Evolutionary conservation across 805 yeast species (phyloP), one percentile per base, ranked within the genome.

Genomic region (Candida tallmaniae): DNA sequence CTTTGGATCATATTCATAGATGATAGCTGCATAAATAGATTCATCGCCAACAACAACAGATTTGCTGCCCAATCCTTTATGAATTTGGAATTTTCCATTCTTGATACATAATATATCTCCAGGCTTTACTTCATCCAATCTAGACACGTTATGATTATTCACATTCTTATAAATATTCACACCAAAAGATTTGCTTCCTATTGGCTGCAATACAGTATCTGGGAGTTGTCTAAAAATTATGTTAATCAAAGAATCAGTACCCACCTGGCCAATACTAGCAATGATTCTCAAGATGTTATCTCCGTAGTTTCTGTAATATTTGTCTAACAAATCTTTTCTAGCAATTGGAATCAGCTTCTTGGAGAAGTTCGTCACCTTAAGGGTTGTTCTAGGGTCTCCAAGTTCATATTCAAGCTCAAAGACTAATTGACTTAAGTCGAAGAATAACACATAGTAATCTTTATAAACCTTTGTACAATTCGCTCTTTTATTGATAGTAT

Each of bases 81-180:
- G 85, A 5, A 79, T 74, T 42, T 74, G 76, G 59, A 90, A 89
- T 40, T 73, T 73, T 5, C 87, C 96, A 36, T 78, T 78, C 48
- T 80, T 74, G 42, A 87, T 73, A 33, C 87, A 83, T 27, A 87
- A 58, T 7, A 90, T 69, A 56, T 93, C 97, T 40, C 98, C 98
- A 0, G 94, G 80, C 31, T 74, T 69, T 35, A 88, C 73, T 26
- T 78, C 83, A 35, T 77, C 87, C 20, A 60, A 48, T 45, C 73
- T 78, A 11, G 69, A 59, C 5, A 77, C 72, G 35, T 51, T 55
- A 30, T 42, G 41, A 34, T 59, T 54, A 44, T 59, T 62, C 34
- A 42, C 36, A 44, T 73, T 83, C 43, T 68, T 63, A 58, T 80
- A 88, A 41, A 83, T 69, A 15, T 74, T 69, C n/a, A 73, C 80